These are phyloP conservation scores for Dianthus caryophyllus DNA, from an alignment of 148 eudicot species.

Conservation along the genomic window DNA sequence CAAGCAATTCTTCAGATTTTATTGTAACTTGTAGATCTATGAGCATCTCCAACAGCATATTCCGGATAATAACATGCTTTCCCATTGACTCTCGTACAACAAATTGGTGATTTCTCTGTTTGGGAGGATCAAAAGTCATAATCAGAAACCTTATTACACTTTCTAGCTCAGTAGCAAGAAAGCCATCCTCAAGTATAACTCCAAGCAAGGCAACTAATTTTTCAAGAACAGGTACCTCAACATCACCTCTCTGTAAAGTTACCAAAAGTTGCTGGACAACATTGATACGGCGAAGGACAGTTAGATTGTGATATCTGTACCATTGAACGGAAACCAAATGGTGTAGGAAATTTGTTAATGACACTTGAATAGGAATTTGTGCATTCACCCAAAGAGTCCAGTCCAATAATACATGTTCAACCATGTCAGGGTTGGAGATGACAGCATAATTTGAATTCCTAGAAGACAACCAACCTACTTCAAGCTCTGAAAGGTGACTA, in stretches of 20 bases:
- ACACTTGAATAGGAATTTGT: conserved; percentile 79
- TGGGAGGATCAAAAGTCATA: conserved; percentile 98
- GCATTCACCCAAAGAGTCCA: conserved; percentile 99
- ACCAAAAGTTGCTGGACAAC: conserved; percentile 94
- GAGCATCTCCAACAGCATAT: conserved; percentile 97
- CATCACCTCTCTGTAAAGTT: conserved; percentile 95
- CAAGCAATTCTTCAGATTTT: conserved; percentile 77
- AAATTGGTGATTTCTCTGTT: conserved; percentile 44
- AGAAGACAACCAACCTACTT: conserved; percentile 53
- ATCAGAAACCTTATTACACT: conserved; percentile 92
- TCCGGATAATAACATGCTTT: conserved; percentile 93
- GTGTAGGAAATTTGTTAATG: conserved; percentile 88
- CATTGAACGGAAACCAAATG: conserved; percentile 92
- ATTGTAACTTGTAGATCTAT: conserved; percentile 94
- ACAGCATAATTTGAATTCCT: conserved; percentile 95
- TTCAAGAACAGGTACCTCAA: conserved; percentile 91
- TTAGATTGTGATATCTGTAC: conserved; percentile 94
- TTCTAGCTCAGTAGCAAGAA: conserved; percentile 84
- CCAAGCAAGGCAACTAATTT: conserved; percentile 91
- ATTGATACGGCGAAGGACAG: conserved; percentile 82
- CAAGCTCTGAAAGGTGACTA: conserved; percentile 91
- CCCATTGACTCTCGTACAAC: conserved; percentile 92
- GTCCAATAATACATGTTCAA: conserved; percentile 93
- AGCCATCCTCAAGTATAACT: conserved; percentile 90
- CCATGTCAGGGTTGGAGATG: conserved; percentile 94